Conservation (phyloP, 768 basidiomycete species). For the Rhodosporidiobolus sp. region DNA sequence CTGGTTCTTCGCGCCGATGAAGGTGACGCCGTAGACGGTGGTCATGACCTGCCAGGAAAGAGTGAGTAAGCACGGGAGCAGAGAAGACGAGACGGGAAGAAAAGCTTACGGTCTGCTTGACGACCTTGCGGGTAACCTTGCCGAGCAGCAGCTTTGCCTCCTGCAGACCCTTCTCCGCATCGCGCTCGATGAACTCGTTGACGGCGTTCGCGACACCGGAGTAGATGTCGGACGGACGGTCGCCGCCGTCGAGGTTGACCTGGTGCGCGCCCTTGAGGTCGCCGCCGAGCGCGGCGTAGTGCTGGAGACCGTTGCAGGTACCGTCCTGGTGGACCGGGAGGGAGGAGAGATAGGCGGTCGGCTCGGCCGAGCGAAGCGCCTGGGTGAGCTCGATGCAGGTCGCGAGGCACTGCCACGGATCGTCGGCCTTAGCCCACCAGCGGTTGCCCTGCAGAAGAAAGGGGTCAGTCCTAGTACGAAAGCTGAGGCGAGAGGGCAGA, state of each 20-base stretch:
- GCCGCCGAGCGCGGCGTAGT: constrained; percentile 96
- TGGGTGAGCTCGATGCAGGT: constrained; percentile 82
- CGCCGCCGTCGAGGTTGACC: constrained; percentile 78
- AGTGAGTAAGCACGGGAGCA: not conserved
- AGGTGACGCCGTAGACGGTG: constrained; percentile 96
- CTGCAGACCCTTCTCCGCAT: constrained; percentile 47
- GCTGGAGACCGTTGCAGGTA: constrained; percentile 96
- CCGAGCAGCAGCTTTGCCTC: constrained; percentile 65
- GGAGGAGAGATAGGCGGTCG: constrained; percentile 59
- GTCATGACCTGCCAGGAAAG: constrained; percentile 82
- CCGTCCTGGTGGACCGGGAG: constrained; percentile 98
- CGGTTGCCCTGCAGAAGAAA: constrained; percentile 57
- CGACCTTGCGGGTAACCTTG: constrained; percentile 84
- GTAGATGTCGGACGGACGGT: constrained; percentile 91
- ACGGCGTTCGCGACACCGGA: constrained; percentile 85
- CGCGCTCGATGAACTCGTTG: constrained; percentile 59
- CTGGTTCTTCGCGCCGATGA: constrained; percentile 88
- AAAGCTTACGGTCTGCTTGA: constrained; percentile 83
- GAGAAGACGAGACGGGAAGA: not conserved
- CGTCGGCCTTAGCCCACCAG: constrained; percentile 91
- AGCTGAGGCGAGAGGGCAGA: not conserved
- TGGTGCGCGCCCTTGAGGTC: constrained; percentile 82
- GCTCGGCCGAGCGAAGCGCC: constrained; percentile 69
- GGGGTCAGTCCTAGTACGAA: constrained; percentile 6
- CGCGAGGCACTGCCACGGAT: constrained; percentile 96